Percentiles rank a stretch among this genome's conserved stretches.
Evolutionary conservation across 768 basidiomycete genomes (phyloP).

Genomic region (Amanita jacksonii): DNA sequence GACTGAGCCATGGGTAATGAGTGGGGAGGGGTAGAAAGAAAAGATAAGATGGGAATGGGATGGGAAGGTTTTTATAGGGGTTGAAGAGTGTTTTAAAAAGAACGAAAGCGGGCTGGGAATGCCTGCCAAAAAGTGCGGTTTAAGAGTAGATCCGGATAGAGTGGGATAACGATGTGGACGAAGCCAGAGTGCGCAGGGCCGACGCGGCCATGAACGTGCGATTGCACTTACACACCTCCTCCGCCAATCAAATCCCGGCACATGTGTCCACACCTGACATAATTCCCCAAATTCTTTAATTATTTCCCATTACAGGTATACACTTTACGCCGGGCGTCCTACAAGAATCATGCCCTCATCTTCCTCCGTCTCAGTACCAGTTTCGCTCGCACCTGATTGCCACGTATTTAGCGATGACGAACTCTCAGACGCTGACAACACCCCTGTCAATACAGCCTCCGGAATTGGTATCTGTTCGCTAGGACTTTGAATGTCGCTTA

Average conservation of each 20-base stretch:
- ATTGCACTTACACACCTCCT: neutral
- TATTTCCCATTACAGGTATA: neutral
- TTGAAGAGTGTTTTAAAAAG: neutral
- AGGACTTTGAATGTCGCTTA: constrained; percentile 4
- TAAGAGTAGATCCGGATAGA: neutral
- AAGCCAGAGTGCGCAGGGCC: neutral
- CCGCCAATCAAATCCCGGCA: neutral
- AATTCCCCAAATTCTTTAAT: neutral
- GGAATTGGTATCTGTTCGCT: neutral
- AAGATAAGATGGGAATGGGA: neutral
- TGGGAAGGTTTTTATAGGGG: neutral
- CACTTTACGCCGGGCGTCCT: constrained; percentile 38
- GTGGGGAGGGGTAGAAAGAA: no score
- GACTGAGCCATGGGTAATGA: neutral
- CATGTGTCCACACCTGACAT: neutral
- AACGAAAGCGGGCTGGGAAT: neutral
- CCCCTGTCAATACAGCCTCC: constrained; percentile 19
- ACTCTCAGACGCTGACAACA: constrained; percentile 23
- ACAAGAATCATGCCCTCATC: constrained; percentile 81
- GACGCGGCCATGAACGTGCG: neutral
- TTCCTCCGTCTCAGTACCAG: constrained; percentile 68
- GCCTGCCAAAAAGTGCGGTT: neutral
- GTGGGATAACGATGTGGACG: neutral
- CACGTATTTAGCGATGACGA: constrained; percentile 24
- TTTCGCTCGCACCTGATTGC: constrained; percentile 43